A percentile compares a stretch with the other conserved stretches of the same genome.
Conservation (phyloP, 2,329 filamentous ascomycete genomes). For the Anthostomella pinea region DNA sequence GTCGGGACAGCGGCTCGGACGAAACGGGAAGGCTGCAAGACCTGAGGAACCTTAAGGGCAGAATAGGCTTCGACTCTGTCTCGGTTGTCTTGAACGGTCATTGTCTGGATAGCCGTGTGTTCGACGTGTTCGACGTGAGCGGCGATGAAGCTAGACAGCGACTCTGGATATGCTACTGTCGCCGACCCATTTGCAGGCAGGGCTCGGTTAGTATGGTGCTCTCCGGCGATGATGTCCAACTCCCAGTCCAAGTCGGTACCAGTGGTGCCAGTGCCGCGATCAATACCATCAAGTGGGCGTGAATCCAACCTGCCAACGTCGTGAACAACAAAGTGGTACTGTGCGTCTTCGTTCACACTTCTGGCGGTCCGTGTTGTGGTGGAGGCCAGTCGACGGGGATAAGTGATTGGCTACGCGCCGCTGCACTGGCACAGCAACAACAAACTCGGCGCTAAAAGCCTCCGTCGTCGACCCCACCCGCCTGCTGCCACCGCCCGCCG, state of each 20-base stretch:
- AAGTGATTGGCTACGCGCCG: constrained; percentile 35
- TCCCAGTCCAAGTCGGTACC: constrained; percentile 19
- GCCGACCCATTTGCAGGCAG: constrained; percentile 8
- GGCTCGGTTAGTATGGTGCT: constrained; percentile 1
- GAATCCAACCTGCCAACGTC: constrained; percentile 8
- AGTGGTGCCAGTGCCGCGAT: no score
- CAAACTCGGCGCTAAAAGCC: constrained; percentile 21
- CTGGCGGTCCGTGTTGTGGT: constrained; percentile 43
- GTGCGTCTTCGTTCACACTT: constrained; percentile 33
- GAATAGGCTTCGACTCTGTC: constrained; percentile 6
- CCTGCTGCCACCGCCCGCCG: constrained; percentile 7
- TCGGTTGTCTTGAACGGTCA: constrained; percentile 11
- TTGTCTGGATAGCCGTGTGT: constrained; percentile 12
- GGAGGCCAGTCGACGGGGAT: constrained; percentile 26
- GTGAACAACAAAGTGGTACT: constrained; percentile 19
- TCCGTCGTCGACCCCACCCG: constrained; percentile 5
- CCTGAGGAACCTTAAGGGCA: constrained; percentile 4
- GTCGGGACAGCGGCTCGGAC: no score
- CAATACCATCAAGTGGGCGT: constrained; percentile 23
- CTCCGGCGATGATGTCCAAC: constrained; percentile 18
- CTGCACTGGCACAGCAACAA: constrained; percentile 37
- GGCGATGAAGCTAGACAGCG: neutral
- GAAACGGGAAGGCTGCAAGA: constrained; percentile 1
- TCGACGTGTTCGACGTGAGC: constrained; percentile 4
- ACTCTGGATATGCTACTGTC: constrained; percentile 10